Base-by-base conservation (phyloP, 2,329 filamentous ascomycete genomes). In the Fusarium keratoplasticum region DNA sequence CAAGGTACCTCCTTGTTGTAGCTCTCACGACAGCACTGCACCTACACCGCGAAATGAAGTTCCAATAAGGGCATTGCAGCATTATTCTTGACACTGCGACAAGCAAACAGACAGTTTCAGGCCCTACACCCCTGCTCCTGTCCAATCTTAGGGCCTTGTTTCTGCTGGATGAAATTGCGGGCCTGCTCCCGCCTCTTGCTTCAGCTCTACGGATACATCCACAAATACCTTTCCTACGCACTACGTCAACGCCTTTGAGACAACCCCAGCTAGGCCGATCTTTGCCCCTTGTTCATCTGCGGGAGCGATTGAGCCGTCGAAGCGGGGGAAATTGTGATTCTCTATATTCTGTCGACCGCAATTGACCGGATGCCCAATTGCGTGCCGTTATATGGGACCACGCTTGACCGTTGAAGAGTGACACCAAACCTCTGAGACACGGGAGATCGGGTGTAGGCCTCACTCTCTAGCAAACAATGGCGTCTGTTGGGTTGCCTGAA, bases 401-500 rank as follows among this genome's bases (percentile, higher is more conserved):
- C 6, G 27, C 42, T 50, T n/a, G 42, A 31, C 33, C 16, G 35
- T 36, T 58, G 55, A 58, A 58, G 27, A 54, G 47, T 38, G 50
- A 25, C 59, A 58, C 54, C 25, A 22, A n/a, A 27, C 11, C 20
- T 27, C 42, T 27, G 42, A 61, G 61, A 62, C 50, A 59, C 13
- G 20, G 55, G 22, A 60, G 57, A 55, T 40, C 47, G 47, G 62
- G 25, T 44, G 14, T 18, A 47, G 29, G 29, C 5, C 18, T 35
- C 20, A 60, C n/a, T 66, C 35, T 66, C 31, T 16, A 61, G 58
- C 25, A 13, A 25, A 60, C 57, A 36, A 61, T 76, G 71, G 60
- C 75, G 27, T 74, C 67, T n/a, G 61, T 74, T 18, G 22, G 70
- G 13, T 27, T 70, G 22, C 67, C 71, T 4, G 80, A 81, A 36